Conservation (phyloP, 345 rosid genomes). For the Boechera divaricarpa region DNA sequence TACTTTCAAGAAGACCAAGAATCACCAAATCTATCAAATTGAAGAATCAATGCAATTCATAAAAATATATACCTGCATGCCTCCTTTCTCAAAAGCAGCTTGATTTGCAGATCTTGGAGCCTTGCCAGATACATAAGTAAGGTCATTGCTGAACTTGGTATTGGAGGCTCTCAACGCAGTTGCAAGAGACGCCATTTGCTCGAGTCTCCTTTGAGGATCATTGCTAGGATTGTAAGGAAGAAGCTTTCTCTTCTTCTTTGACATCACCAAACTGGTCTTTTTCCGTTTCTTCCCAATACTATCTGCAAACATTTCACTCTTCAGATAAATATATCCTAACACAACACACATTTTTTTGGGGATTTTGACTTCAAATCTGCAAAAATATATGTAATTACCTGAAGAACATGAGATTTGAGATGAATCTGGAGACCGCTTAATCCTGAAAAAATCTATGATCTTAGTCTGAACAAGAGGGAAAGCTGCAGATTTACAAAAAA, state of each 20-base stretch:
- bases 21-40: not conserved
- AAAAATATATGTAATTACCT: conserved; percentile 40
- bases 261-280: conserved; percentile 57
- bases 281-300: conserved; percentile 62
- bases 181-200: conserved; percentile 95
- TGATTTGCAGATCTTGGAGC: conserved; percentile 71
- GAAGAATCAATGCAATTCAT: conserved; percentile 1
- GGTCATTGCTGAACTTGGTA: conserved; percentile 68
- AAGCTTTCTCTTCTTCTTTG: conserved; percentile 78
- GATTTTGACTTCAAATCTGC: not conserved
- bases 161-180: conserved; percentile 73
- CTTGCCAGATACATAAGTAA: conserved; percentile 69
- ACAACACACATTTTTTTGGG: not conserved
- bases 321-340: not conserved
- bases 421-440: conserved; percentile 52
- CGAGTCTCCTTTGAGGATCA: conserved; percentile 64
- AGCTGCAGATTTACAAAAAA: conserved; percentile 46
- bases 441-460: conserved; percentile 82
- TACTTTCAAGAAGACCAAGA: not conserved
- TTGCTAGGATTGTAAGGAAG: conserved; percentile 70
- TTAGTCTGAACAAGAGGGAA: conserved; percentile 84
- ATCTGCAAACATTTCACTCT: conserved; percentile 44
- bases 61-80: conserved; percentile 74
- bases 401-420: conserved; percentile 42
- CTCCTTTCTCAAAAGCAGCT: conserved; percentile 74